A percentile compares a stretch with the other conserved stretches of the same genome.
phyloP scores from a whole-genome alignment of 2,329 filamentous ascomycete genomes.

The Colletotrichum musicola region DNA sequence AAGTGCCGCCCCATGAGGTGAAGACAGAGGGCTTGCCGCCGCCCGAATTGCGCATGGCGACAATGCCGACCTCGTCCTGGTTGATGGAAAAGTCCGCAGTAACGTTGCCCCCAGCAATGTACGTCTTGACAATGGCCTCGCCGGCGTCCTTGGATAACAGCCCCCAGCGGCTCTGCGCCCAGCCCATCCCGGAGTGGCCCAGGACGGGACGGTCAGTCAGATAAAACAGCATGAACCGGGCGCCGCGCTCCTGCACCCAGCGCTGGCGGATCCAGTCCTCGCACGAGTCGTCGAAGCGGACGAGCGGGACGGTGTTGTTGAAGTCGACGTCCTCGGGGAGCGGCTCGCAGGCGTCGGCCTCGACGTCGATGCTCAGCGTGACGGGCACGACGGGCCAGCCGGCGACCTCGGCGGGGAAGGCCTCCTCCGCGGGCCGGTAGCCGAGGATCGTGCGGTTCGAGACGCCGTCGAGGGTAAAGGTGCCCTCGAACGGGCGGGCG shows the following conservation, averaged over 20 bases:
- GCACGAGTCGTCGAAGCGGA: constrained; percentile 33
- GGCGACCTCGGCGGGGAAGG: constrained; percentile 42
- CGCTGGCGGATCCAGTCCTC: constrained; percentile 42
- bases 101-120: constrained; percentile 47
- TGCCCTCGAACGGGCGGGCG: constrained; percentile 39
- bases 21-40: constrained; percentile 59
- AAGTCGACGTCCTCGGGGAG: constrained; percentile 34
- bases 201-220: constrained; percentile 44
- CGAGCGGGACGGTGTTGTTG: constrained; percentile 29
- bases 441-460: constrained; percentile 43
- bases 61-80: constrained; percentile 18
- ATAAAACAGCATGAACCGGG: constrained; percentile 50
- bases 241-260: constrained; percentile 47
- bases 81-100: constrained; percentile 44
- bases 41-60: constrained; percentile 39
- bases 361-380: constrained; percentile 43
- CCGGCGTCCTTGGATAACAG: constrained; percentile 42
- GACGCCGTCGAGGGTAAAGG: constrained; percentile 41
- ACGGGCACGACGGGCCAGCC: constrained; percentile 45
- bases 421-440: constrained; percentile 41
- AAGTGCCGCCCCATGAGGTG: constrained; percentile 53
- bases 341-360: constrained; percentile 43
- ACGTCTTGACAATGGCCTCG: constrained; percentile 47
- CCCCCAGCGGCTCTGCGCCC: constrained; percentile 33
- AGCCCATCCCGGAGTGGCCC: constrained; percentile 24